Percentiles rank a stretch among this genome's conserved stretches.
These are phyloP conservation scores for Quercus robur DNA, from an alignment of 306 rosid genomes.

Conservation along the genomic window DNA sequence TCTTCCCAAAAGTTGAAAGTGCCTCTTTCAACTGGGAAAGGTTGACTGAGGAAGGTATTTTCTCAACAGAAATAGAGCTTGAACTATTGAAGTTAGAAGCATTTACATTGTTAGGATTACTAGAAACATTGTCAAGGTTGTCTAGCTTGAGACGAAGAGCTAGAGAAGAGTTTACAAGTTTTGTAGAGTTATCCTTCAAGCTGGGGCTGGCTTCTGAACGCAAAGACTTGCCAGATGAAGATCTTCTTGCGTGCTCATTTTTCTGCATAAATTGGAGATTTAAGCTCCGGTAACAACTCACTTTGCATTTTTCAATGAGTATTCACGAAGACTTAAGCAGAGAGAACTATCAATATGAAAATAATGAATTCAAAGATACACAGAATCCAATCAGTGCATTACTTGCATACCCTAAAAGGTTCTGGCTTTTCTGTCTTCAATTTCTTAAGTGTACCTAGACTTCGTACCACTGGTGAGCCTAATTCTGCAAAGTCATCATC, in stretches of 20 bases:
- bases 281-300: not conserved
- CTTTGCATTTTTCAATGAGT: not conserved
- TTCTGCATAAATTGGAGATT: slow-evolving; percentile 17
- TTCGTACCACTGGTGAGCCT: slow-evolving; percentile 7
- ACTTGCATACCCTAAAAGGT: slow-evolving; percentile 15
- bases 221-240: not conserved
- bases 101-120: not conserved
- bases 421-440: slow-evolving; percentile 29
- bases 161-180: not conserved
- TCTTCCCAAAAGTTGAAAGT: not conserved
- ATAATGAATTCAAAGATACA: not conserved
- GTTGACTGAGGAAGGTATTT: not conserved
- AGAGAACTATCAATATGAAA: not conserved
- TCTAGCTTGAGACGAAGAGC: not conserved
- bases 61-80: not conserved
- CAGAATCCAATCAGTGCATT: not conserved
- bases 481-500: slow-evolving; percentile 15
- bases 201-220: slow-evolving; percentile 1
- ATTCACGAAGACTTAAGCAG: not conserved
- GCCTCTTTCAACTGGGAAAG: slow-evolving; percentile 6
- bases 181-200: not conserved
- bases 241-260: not conserved
- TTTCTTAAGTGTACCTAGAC: not conserved
- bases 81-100: not conserved
- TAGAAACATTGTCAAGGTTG: not conserved